Base-by-base conservation (phyloP, 371 early-diverging fungal species). In the Syncephalastrum sp. region DNA sequence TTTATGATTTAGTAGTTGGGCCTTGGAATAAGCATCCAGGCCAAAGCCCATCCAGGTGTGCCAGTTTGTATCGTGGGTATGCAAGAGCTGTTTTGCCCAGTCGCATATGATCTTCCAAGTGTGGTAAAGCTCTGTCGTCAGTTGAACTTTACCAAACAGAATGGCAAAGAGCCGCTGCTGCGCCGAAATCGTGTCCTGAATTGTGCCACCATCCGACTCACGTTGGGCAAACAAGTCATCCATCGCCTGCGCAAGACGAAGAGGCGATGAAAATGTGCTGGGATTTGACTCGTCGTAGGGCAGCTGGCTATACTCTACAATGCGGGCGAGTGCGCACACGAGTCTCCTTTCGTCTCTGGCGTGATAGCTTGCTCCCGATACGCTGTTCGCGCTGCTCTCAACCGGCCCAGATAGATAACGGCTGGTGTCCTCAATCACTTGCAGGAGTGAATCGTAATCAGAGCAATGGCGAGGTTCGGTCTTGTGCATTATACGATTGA, bases 61-160 rank as follows among this genome's bases (percentile, higher is more conserved):
- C 59, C 64, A 59, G 29, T 29, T 29, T 29, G 29, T 4, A 43
- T 64, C 56, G 6, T 44, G n/a, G 3, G 59, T 47, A 6, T 56
- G 44, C n/a, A 46, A 15, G 16, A 64, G 55, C 5, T 64, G 59
- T 47, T 57, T 58, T 10, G 70, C 68, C 74, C 74, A 74, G 23
- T 70, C 57, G 43, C 74, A 74, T 23, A 70, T 54, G 2, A 66
- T 29, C 27, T 60, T 53, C 74, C 74, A 74, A n/a, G 57, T 50
- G 19, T 55, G 47, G 13, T 64, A 59, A 19, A 74, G 48, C 2
- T 64, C 47, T 2, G 68, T 50, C n/a, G 74, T 64, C 63, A 74
- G 43, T 50, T 68, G 64, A 19, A 74, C 60, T 24, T 66, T 56
- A 7, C 71, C 74, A 64, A 74, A 70, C n/a, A 74, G 27, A 21